Evolutionary conservation across 2,329 filamentous ascomycete genomes (phyloP).

Genomic region (Gnomoniopsis sp.): DNA sequence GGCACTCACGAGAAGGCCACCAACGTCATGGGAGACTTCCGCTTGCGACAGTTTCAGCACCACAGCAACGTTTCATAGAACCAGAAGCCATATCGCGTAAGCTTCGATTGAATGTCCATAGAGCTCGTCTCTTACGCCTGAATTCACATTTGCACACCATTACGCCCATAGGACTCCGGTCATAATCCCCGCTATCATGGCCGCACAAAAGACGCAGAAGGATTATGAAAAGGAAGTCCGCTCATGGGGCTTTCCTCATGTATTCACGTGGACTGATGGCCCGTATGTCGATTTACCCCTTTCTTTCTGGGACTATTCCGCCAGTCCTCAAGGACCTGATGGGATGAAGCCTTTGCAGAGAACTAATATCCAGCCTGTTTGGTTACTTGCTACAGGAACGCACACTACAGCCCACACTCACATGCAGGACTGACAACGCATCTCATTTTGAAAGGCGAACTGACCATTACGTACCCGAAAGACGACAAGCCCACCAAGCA

Average conservation of each 20-base stretch:
- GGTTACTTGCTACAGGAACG: conserved; percentile 56
- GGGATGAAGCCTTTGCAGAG: not conserved
- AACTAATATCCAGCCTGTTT: not conserved
- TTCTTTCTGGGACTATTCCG: not conserved
- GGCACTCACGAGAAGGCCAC: not conserved
- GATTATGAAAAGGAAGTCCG: conserved; percentile 59
- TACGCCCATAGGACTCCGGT: not conserved
- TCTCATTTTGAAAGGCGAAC: conserved; percentile 60
- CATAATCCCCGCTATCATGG: not conserved
- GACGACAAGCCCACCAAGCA: conserved; percentile 53
- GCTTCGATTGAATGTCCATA: too few relatives aligned
- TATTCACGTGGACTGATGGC: conserved; percentile 70
- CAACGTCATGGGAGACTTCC: not conserved
- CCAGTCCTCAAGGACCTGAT: not conserved
- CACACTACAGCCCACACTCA: conserved; percentile 65
- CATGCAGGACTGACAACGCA: conserved; percentile 66
- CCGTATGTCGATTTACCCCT: conserved; percentile 48
- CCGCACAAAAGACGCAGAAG: conserved; percentile 33
- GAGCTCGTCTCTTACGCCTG: not conserved
- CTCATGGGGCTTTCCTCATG: conserved; percentile 65
- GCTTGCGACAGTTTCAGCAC: not conserved
- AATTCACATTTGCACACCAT: not conserved
- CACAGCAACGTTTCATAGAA: not conserved
- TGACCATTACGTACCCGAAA: conserved; percentile 65
- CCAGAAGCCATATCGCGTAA: not conserved